Conservation (phyloP, 495 filamentous ascomycete species). For the Neurospora sp. region DNA sequence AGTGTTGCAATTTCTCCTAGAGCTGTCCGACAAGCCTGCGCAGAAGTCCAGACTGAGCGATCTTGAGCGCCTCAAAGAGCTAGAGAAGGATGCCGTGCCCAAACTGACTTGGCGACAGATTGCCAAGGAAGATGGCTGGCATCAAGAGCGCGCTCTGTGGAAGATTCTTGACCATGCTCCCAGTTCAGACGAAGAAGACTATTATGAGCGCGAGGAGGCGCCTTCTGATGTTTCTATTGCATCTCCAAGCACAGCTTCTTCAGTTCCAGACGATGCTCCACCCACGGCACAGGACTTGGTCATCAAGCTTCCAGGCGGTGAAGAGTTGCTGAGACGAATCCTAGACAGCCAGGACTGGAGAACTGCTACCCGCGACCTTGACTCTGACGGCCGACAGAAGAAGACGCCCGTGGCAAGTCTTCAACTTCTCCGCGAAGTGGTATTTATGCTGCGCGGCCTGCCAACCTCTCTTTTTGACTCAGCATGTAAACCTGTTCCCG, state of each 20-base stretch:
- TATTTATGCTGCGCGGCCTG: slow-evolving; percentile 78
- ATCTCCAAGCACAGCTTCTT: slow-evolving; percentile 15
- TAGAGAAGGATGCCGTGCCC: slow-evolving; percentile 29
- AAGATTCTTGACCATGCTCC: slow-evolving; percentile 61
- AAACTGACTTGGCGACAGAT: slow-evolving; percentile 66
- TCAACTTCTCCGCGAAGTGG: slow-evolving; percentile 62
- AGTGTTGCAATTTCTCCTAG: slow-evolving; percentile 64
- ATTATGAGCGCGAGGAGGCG: slow-evolving; percentile 25
- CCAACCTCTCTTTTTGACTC: slow-evolving; percentile 61
- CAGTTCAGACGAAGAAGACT: slow-evolving; percentile 51
- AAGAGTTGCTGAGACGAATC: slow-evolving; percentile 38
- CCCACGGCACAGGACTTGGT: slow-evolving; percentile 27
- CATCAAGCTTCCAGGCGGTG: slow-evolving; percentile 24
- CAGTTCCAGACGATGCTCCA: slow-evolving; percentile 23
- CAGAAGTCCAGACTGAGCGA: slow-evolving; percentile 54
- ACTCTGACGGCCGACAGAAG: slow-evolving; percentile 24
- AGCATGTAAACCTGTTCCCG: slow-evolving; percentile 19
- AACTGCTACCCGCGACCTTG: slow-evolving; percentile 18
- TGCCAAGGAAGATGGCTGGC: slow-evolving; percentile 59
- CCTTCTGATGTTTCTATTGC: slow-evolving; percentile 25
- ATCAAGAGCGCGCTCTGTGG: slow-evolving; percentile 66
- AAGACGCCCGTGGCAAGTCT: slow-evolving; percentile 54
- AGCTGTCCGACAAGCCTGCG: slow-evolving; percentile 73
- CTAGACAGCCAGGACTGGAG: slow-evolving; percentile 58
- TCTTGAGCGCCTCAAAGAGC: slow-evolving; percentile 42